phyloP scores from a whole-genome alignment of 331 rosid species.

The Malus hybrid region DNA sequence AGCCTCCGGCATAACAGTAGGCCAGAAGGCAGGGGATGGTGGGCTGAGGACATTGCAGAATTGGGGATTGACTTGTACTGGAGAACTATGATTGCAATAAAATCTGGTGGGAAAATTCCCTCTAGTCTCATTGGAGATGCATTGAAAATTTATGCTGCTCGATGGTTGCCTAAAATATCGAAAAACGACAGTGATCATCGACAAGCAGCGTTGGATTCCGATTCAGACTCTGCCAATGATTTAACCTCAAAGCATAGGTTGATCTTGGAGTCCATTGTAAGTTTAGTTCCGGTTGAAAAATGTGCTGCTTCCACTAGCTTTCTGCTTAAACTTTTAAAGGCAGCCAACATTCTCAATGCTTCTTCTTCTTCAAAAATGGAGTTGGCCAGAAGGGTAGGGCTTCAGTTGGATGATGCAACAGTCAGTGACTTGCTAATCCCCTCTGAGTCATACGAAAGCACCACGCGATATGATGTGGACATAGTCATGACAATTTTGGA shows the following conservation, averaged over 20 bases:
- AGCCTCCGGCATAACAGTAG: conserved; percentile 35
- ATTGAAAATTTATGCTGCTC: conserved; percentile 70
- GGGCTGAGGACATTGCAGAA: conserved; percentile 97
- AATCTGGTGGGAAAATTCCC: conserved; percentile 67
- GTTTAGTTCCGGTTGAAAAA: conserved; percentile 84
- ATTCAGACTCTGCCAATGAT: conserved; percentile 45
- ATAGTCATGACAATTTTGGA: conserved; percentile 75
- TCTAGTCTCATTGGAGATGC: conserved; percentile 78
- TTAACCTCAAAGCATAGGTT: conserved; percentile 60
- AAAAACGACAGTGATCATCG: conserved; percentile 29
- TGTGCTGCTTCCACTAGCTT: conserved; percentile 85
- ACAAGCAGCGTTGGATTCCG: conserved; percentile 38
- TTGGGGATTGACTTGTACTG: conserved; percentile 85
- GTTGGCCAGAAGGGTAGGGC: conserved; percentile 68
- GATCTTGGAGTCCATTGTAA: conserved; percentile 78
- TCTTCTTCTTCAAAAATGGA: conserved; percentile 83
- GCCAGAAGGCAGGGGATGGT: conserved; percentile 68
- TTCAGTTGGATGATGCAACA: conserved; percentile 81
- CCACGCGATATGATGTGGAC: conserved; percentile 64
- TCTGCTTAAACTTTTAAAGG: conserved; percentile 77
- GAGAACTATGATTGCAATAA: conserved; percentile 87
- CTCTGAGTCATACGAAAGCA: conserved; percentile 37
- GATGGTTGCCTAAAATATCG: conserved; percentile 73
- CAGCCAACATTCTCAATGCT: conserved; percentile 77
- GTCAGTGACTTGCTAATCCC: conserved; percentile 75